phyloP scores from a whole-genome alignment of 176 grass and related monocot species.

The Themeda triandra region DNA sequence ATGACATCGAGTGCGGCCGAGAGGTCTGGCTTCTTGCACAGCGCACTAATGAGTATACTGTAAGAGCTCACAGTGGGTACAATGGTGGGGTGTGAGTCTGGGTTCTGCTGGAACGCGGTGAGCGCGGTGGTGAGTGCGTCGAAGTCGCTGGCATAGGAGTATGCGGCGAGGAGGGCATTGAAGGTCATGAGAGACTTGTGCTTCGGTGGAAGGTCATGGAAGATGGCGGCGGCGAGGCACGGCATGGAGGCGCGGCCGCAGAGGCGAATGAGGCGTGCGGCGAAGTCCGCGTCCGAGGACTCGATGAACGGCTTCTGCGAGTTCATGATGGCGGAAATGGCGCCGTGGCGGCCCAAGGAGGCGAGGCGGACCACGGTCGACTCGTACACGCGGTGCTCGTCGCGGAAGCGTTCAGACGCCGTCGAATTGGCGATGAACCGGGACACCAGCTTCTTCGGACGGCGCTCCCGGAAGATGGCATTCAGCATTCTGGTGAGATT shows the following conservation, averaged over 20 bases:
- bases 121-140: slow-evolving; percentile 8
- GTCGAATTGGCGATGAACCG: slow-evolving; percentile 45
- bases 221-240: slow-evolving; percentile 38
- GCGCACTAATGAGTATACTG: slow-evolving; percentile 48
- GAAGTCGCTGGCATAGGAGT: background rate
- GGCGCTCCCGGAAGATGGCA: slow-evolving; percentile 19
- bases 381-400: slow-evolving; percentile 42
- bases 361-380: slow-evolving; percentile 44
- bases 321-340: slow-evolving; percentile 47
- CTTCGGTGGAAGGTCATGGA: slow-evolving; percentile 33
- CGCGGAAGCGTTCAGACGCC: background rate
- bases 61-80: slow-evolving; percentile 37
- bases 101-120: slow-evolving; percentile 46
- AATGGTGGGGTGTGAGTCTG: slow-evolving; percentile 27
- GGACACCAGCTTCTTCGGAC: slow-evolving; percentile 54
- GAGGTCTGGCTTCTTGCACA: slow-evolving; percentile 47
- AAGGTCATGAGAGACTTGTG: slow-evolving; percentile 33
- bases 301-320: slow-evolving; percentile 57
- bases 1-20: slow-evolving; percentile 41
- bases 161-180: slow-evolving; percentile 47
- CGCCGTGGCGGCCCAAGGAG: slow-evolving; percentile 30
- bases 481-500: background rate
- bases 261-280: slow-evolving; percentile 51
- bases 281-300: slow-evolving; percentile 31
- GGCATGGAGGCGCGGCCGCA: slow-evolving; percentile 61